Percentiles rank a stretch among this genome's conserved stretches.
Conservation (phyloP, 1,139 yeast genomes). For the Eremothecium cymbalariae region DNA sequence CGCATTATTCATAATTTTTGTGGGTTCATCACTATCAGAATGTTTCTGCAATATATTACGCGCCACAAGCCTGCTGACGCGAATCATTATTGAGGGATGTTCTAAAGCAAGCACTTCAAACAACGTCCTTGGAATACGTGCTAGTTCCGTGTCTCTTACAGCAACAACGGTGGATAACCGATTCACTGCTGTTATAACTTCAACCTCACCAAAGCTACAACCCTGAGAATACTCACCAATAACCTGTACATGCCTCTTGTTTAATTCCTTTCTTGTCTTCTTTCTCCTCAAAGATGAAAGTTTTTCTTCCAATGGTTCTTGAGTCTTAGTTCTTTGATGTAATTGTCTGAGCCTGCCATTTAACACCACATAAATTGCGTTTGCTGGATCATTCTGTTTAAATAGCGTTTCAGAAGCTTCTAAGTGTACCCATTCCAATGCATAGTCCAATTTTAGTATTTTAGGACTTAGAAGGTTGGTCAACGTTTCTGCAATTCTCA, state of each 20-base stretch:
- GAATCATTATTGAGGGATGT: slow-evolving; percentile 85
- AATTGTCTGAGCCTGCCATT: slow-evolving; percentile 83
- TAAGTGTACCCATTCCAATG: slow-evolving; percentile 89
- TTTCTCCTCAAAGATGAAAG: slow-evolving; percentile 19
- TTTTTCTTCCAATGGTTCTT: slow-evolving; percentile 1
- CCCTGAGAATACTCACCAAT: slow-evolving; percentile 89
- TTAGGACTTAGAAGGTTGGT: slow-evolving; percentile 59
- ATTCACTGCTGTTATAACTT: slow-evolving; percentile 76
- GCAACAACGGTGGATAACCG: slow-evolving; percentile 74
- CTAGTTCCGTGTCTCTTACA: slow-evolving; percentile 87
- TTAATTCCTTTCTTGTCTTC: slow-evolving; percentile 24
- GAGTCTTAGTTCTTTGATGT: slow-evolving; percentile 13
- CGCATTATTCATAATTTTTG: slow-evolving; percentile 10
- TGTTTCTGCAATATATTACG: slow-evolving; percentile 40
- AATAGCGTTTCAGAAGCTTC: slow-evolving; percentile 77
- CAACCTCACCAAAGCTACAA: slow-evolving; percentile 90
- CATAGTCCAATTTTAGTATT: slow-evolving; percentile 73
- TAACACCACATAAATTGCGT: slow-evolving; percentile 83
- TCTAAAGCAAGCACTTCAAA: slow-evolving; percentile 78
- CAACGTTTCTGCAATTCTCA: slow-evolving; percentile 68
- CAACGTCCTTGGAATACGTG: slow-evolving; percentile 81
- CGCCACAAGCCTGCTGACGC: slow-evolving; percentile 84
- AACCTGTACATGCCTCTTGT: slow-evolving; percentile 26
- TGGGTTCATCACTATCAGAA: slow-evolving; percentile 11
- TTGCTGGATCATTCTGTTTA: slow-evolving; percentile 79